Evolutionary conservation across 2,329 filamentous ascomycete species (phyloP), one percentile per base, ranked within the genome.

Genomic region (Dothiorella sarmentorum): DNA sequence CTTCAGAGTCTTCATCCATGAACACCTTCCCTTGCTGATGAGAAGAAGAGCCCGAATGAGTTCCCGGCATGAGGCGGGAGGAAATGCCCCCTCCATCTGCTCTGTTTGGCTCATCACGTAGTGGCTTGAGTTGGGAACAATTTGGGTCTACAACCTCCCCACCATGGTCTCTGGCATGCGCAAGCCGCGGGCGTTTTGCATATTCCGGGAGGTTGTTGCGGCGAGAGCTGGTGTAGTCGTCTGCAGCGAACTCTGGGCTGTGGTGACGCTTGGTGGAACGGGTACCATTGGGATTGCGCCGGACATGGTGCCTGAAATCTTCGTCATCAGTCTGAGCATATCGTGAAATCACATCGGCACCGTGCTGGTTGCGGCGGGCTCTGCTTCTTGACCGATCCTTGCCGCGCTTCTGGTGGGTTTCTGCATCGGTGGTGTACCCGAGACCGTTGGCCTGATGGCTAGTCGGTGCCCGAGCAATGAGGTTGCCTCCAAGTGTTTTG

Each of bases 1-100:
- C 49, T 18, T 53, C 49, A 3, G 49, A 53, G 4, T 40, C 49
- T 17, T 53, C 49, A 9, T 53, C 49, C 49, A 53, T 53, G 35
- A 53, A 53, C 15, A 22, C 4, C 17, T 20, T 22, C 10, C n/a
- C 22, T 13, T 5, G 20, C 13, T 7, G 40, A 17, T 4, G 20
- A 26, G 13, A 4, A 26, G 17, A 22, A 15, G 10, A 24, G 33
- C 13, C 33, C 13, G 6, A 33, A 4, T 7, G 15, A 24, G 5
- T 9, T 15, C n/a, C 10, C 10, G 13, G 22, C 7, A 26, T 37
- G 3, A 17, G 7, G 3, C 17, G 35, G 17, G 35, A 37, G 15
- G n/a, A 37, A 7, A 2, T 15, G 3, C 7, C 17, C 35, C 13
- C 15, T 7, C 7, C 35, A 3, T 17, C n/a, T n/a, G 15, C 4